Evolutionary conservation across 495 filamentous ascomycete genomes (phyloP).

Genomic region (Neurospora intermedia): DNA sequence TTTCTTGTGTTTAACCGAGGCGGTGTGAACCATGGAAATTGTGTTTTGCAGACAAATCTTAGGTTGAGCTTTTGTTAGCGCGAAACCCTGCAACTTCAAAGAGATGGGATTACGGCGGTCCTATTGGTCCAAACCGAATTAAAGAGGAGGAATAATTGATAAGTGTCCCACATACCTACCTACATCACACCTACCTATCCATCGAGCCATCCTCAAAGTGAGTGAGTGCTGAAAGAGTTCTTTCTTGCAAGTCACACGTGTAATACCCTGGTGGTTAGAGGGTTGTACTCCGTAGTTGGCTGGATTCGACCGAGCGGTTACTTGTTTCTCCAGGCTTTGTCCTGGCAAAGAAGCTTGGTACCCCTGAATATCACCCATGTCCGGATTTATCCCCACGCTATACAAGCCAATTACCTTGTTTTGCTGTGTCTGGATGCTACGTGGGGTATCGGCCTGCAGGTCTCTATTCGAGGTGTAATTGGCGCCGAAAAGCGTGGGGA

Average conservation of each 20-base stretch:
- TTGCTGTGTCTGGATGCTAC: too few relatives aligned
- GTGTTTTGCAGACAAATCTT: neutral
- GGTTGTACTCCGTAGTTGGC: neutral
- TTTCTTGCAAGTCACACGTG: neutral
- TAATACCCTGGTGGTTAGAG: neutral
- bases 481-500: neutral
- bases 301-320: neutral
- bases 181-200: too few relatives aligned
- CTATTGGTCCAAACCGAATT: neutral
- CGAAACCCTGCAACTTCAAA: neutral
- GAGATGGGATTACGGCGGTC: neutral
- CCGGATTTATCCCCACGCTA: too few relatives aligned
- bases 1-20: neutral
- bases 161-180: neutral
- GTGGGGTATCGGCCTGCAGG: neutral
- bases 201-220: too few relatives aligned
- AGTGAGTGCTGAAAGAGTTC: neutral
- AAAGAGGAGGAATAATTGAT: neutral
- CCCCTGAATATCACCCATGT: too few relatives aligned
- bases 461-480: neutral
- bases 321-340: neutral
- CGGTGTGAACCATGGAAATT: neutral
- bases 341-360: neutral
- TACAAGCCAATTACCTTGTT: too few relatives aligned
- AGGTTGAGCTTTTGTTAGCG: neutral